A percentile compares a stretch with the other conserved stretches of the same genome.
Evolutionary conservation across 306 rosid species (phyloP).

Genomic region (Clitoria ternatea): DNA sequence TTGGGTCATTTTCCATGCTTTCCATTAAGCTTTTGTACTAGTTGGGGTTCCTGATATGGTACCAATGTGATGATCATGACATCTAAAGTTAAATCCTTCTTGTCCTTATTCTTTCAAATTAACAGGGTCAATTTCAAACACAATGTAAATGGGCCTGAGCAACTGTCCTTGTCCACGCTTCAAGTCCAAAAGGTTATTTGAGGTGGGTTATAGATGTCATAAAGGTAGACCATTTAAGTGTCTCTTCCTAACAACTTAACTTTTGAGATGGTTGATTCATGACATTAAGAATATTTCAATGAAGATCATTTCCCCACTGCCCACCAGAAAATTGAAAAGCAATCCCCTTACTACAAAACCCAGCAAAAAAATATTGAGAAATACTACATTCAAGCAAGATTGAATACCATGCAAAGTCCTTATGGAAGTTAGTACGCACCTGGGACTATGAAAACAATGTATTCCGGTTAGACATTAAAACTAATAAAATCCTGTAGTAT

Average conservation of each 20-base stretch:
- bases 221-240: neutral
- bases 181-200: neutral
- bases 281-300: neutral
- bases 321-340: neutral
- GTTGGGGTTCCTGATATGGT: neutral
- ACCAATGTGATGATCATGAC: neutral
- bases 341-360: neutral
- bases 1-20: too few relatives aligned
- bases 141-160: neutral
- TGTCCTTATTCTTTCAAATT: neutral
- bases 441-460: slow-evolving; percentile 33
- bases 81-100: neutral
- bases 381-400: slow-evolving; percentile 5
- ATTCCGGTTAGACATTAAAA: slow-evolving; percentile 38
- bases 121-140: neutral
- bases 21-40: neutral
- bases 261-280: neutral
- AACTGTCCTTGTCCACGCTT: neutral
- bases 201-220: neutral
- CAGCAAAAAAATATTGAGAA: neutral
- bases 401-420: slow-evolving; percentile 3
- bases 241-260: neutral
- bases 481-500: slow-evolving; percentile 41
- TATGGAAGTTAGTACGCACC: slow-evolving; percentile 38
- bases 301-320: neutral